These are phyloP conservation scores for Lojkania enalia DNA, from an alignment of 2,329 filamentous ascomycete genomes.

Conservation along the genomic window DNA sequence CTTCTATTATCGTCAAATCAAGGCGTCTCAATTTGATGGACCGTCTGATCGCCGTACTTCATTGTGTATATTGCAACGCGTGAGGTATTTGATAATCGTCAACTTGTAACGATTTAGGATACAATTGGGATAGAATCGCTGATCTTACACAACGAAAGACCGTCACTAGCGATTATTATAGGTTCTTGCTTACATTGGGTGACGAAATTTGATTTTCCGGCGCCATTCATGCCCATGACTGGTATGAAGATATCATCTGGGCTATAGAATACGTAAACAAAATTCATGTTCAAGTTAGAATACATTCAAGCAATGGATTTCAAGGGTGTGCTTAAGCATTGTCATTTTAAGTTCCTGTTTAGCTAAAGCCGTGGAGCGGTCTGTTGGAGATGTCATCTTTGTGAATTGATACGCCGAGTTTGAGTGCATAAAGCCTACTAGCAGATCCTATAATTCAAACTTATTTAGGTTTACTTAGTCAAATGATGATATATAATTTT, in stretches of 20 bases:
- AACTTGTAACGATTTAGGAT: conserved; percentile 1
- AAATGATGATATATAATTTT: background rate
- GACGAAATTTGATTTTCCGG: conserved; percentile 48
- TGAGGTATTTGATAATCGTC: conserved; percentile 5
- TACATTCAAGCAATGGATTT: background rate
- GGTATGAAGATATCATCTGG: conserved; percentile 28
- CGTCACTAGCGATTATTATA: conserved; percentile 28
- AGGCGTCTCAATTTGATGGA: conserved; percentile 50
- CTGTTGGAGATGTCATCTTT: too few relatives aligned
- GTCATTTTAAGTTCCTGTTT: too few relatives aligned
- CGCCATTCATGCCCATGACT: conserved; percentile 48
- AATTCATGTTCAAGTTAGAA: background rate
- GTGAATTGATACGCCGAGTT: too few relatives aligned
- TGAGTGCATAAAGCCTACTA: too few relatives aligned
- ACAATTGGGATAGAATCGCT: background rate
- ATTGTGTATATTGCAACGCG: conserved; percentile 16
- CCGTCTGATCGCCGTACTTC: conserved; percentile 6
- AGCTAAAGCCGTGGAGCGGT: too few relatives aligned
- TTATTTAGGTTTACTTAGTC: background rate
- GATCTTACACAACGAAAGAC: conserved; percentile 31
- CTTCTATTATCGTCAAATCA: conserved; percentile 52
- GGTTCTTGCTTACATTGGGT: conserved; percentile 13
- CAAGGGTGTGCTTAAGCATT: background rate
- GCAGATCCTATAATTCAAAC: background rate
- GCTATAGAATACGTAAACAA: conserved; percentile 1